Evolutionary conservation across 108 stramenopile genomes (phyloP).

Genomic region (Chaetoceros tenuissimus): DNA sequence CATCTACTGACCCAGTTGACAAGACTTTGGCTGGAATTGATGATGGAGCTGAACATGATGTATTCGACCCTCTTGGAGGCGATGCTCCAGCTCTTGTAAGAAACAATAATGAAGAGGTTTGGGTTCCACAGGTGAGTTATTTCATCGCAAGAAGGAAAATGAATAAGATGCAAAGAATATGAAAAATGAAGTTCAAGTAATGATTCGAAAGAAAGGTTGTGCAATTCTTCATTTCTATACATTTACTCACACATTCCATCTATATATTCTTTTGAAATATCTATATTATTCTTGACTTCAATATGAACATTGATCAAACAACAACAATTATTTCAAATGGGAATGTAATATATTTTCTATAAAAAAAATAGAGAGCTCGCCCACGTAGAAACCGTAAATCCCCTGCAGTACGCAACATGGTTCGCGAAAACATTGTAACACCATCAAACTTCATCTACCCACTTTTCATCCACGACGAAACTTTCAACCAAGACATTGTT

Average conservation of each 20-base stretch:
- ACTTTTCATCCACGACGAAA: slow-evolving; percentile 96
- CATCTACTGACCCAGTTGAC: slow-evolving; percentile 43
- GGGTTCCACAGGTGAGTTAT: slow-evolving; percentile 61
- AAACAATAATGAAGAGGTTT: slow-evolving; percentile 70
- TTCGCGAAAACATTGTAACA: slow-evolving; percentile 92
- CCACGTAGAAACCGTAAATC: slow-evolving; percentile 96
- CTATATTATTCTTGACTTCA: slow-evolving; percentile 1
- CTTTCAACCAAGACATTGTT: slow-evolving; percentile 66
- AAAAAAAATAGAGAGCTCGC: slow-evolving; percentile 46
- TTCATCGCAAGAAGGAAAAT: not conserved
- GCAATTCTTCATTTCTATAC: not conserved
- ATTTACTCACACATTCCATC: not conserved
- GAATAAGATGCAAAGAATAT: not conserved
- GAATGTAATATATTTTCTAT: not conserved
- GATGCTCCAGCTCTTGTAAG: slow-evolving; percentile 36
- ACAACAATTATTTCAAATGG: slow-evolving; percentile 1
- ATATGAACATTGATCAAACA: not conserved
- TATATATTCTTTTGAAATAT: not conserved
- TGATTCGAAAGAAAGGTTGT: not conserved
- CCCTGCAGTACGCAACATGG: slow-evolving; percentile 86
- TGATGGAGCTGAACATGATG: slow-evolving; percentile 23
- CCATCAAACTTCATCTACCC: slow-evolving; percentile 96
- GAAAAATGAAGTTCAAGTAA: not conserved
- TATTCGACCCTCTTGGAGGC: slow-evolving; percentile 65
- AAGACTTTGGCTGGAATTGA: slow-evolving; percentile 59